Evolutionary conservation across 1,139 yeast species (phyloP).

Genomic region (Geotrichum siamense): DNA sequence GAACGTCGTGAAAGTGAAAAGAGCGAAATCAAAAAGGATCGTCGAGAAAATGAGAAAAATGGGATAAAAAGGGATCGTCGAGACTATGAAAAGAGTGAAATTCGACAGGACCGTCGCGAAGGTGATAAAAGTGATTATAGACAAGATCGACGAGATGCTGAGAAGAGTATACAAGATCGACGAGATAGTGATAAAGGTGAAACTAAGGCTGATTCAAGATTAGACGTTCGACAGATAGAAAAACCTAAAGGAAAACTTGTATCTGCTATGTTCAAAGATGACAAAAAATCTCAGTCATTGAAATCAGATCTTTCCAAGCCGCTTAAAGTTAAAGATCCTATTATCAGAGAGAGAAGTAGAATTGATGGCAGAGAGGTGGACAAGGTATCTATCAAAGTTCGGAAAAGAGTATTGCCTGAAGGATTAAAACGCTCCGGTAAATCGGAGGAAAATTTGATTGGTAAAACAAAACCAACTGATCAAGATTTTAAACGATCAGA

Average conservation of each 20-base stretch:
- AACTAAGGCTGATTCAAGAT: not conserved
- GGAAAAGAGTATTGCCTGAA: not conserved
- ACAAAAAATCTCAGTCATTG: not conserved
- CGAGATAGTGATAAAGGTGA: not conserved
- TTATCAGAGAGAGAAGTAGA: not conserved
- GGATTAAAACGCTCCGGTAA: not conserved
- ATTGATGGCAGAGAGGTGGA: constrained; percentile 1
- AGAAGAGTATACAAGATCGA: not conserved
- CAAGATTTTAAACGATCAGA: not conserved
- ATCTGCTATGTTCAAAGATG: constrained; percentile 14
- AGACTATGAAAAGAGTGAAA: not conserved
- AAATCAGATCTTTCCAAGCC: not conserved
- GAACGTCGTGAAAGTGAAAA: not conserved
- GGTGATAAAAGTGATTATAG: not conserved
- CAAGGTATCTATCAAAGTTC: not conserved
- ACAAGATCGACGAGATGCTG: not conserved
- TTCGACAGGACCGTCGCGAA: not conserved
- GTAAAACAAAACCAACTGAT: not conserved
- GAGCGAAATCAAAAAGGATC: not conserved
- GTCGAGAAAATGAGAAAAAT: not conserved
- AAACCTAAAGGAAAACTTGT: constrained; percentile 12
- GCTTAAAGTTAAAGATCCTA: not conserved
- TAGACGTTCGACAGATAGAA: not conserved
- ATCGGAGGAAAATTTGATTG: not conserved
- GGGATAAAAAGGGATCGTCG: too few species aligned